These are phyloP conservation scores for Dionaea muscipula DNA, from an alignment of 179 eudicot species.

Conservation along the genomic window DNA sequence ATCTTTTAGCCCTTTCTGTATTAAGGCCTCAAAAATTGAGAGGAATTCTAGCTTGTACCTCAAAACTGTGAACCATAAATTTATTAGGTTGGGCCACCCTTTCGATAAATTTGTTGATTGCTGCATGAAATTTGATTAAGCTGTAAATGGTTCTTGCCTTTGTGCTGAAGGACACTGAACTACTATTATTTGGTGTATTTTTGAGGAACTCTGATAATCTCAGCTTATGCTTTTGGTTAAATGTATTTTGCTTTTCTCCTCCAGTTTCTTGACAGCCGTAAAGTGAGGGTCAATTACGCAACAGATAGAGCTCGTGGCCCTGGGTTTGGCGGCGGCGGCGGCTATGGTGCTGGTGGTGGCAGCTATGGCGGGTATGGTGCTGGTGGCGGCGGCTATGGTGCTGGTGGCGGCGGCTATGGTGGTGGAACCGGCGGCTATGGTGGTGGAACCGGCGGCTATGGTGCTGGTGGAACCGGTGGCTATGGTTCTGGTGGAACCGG, in stretches of 20 bases:
- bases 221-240: conserved; percentile 59
- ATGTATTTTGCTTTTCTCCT: conserved; percentile 3
- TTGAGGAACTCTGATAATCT: background rate
- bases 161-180: too few species aligned
- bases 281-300: conserved; percentile 59
- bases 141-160: too few species aligned
- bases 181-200: too few species aligned
- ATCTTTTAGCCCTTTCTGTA: too few species aligned
- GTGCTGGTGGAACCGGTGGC: conserved; percentile 4
- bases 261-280: conserved; percentile 78
- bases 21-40: too few species aligned
- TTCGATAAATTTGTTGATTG: too few species aligned
- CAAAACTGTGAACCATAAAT: too few species aligned
- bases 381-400: background rate
- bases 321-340: background rate
- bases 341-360: background rate
- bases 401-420: conserved; percentile 10
- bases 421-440: conserved; percentile 10
- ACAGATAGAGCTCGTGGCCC: conserved; percentile 48
- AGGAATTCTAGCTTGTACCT: too few species aligned
- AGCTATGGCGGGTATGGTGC: background rate
- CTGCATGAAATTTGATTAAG: too few species aligned
- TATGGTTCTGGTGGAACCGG: background rate
- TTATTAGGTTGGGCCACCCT: too few species aligned
- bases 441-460: conserved; percentile 6